Percentiles rank a stretch among this genome's conserved stretches.
These are phyloP conservation scores for Rhodotorula sp. DNA, from an alignment of 1,284 basidiomycete genomes.

Conservation along the genomic window DNA sequence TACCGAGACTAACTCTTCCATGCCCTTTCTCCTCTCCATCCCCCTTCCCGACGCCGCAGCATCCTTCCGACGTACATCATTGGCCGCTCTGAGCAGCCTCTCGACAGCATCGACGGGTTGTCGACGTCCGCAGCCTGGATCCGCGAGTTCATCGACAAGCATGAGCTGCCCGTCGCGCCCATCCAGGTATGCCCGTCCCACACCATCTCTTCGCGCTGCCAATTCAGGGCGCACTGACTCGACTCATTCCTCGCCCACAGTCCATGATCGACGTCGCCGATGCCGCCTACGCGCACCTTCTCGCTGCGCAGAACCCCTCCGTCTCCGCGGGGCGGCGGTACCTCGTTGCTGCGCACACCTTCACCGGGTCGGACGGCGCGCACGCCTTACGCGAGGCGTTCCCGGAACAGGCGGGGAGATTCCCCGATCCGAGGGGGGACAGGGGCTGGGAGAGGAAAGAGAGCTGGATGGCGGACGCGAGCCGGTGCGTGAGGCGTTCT, in stretches of 20 bases:
- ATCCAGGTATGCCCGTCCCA: background rate
- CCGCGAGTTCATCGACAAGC: background rate
- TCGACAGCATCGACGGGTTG: background rate
- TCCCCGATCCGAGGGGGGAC: background rate
- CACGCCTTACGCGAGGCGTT: background rate
- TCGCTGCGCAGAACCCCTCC: slow-evolving; percentile 21
- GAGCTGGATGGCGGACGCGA: background rate
- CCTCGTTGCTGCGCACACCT: slow-evolving; percentile 35
- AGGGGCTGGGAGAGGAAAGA: background rate
- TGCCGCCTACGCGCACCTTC: slow-evolving; percentile 9
- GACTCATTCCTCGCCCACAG: background rate
- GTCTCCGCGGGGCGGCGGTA: slow-evolving; percentile 63
- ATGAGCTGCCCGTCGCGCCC: background rate
- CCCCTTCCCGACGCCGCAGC: background rate
- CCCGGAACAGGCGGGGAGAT: slow-evolving; percentile 1
- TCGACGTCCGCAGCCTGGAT: slow-evolving; percentile 60
- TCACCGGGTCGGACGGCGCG: background rate
- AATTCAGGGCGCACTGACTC: no score
- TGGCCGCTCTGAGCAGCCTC: background rate
- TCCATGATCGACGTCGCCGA: slow-evolving; percentile 15
- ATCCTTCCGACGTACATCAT: background rate
- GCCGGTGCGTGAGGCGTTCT: background rate
- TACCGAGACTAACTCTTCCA: no score
- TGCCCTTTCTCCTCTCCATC: no score
- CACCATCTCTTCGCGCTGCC: no score